Base-by-base conservation (phyloP, 495 filamentous ascomycete genomes). In the Aspergillus leporis region DNA sequence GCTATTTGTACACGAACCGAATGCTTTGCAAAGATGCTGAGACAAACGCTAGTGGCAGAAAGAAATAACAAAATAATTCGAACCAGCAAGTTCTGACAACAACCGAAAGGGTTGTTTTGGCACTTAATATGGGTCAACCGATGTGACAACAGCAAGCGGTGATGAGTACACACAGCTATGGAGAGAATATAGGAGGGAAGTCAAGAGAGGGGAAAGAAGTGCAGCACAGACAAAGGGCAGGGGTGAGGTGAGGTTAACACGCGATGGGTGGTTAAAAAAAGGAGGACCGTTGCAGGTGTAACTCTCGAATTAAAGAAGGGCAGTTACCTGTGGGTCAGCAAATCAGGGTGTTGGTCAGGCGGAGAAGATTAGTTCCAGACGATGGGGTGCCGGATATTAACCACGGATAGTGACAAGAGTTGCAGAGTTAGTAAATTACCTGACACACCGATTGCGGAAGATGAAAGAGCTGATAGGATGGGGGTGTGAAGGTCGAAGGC, bases 251-350 rank as follows among this genome's bases (percentile, higher is more conserved):
- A 56, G 48, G 50, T 55, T 43, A 43, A 61, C 57, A 60, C 58
- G 54, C 46, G 61, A 61, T 59, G 54, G 50, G 41, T 53, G 58
- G 58, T 55, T 55, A 65, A 51, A 48, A 66, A 58, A 60, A 63
- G 62, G 56, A 66, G 51, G 43, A 62, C 62, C 60, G 56, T 59
- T 62, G 56, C 46, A 62, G 64, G 61, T 65, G 58, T 63, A 53
- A 65, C 61, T 38, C 47, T 52, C 49, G 36, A 54, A 63, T 52
- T 56, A 61, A 48, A 53, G 23, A 22, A 55, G 58, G 52, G 56
- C n/a, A 45, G 45, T 49, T 13, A 51, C 50, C 25, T 16, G 30
- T 16, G 18, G 31, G 28, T 19, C 43, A 23, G 43, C 25, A 18
- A 53, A 31, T 23, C 22, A 21, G 21, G 28, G 46, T 48, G n/a